These are phyloP conservation scores for Glycine latifolia DNA, from an alignment of 306 rosid species.

Conservation along the genomic window DNA sequence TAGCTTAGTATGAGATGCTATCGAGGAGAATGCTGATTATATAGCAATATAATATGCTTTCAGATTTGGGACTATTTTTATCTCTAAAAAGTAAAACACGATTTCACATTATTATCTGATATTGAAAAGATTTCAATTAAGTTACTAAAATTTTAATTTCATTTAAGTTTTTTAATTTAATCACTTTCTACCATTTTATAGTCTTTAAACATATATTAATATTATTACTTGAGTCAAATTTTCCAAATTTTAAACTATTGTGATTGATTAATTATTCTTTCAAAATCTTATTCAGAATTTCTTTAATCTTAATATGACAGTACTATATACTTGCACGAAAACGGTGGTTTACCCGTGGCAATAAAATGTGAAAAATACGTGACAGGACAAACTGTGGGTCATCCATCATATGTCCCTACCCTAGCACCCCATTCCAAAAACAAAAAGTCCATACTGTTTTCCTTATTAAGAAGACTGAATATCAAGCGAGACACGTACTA, in stretches of 20 bases:
- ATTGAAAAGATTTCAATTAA: no score
- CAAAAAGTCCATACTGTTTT: not conserved
- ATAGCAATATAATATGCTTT: not conserved
- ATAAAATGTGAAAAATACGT: not conserved
- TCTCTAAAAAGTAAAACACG: no score
- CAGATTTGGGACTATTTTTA: not conserved
- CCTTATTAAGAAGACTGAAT: not conserved
- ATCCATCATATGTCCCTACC: not conserved
- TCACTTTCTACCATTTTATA: no score
- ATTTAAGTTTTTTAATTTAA: no score
- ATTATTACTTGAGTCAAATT: not conserved
- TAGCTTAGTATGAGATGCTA: not conserved
- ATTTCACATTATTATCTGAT: no score
- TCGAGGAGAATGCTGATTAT: not conserved
- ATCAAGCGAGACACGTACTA: not conserved
- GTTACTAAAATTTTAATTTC: not conserved
- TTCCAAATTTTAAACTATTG: no score
- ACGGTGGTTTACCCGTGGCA: not conserved
- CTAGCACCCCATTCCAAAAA: not conserved
- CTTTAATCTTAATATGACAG: no score
- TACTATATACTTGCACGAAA: no score
- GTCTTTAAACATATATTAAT: no score
- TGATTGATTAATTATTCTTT: no score
- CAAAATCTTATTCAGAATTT: no score
- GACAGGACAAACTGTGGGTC: no score